phyloP scores from a whole-genome alignment of 352 stramenopile genomes.

The Lagenidium sp. region DNA sequence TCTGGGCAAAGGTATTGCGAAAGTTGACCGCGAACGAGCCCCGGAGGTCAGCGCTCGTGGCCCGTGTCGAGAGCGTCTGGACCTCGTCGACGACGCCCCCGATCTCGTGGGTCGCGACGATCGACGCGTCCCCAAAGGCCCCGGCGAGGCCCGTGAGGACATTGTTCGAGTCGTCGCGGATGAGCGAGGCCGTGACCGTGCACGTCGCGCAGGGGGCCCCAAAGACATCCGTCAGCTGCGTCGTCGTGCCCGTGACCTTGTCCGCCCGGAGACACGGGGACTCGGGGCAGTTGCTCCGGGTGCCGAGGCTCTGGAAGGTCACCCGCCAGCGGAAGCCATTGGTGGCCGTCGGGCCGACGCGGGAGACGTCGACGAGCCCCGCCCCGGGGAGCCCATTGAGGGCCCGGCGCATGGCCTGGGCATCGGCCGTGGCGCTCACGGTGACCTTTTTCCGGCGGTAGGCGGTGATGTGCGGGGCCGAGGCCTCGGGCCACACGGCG shows the following conservation, averaged over 20 bases:
- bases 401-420: conserved; percentile 30
- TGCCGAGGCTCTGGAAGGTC: conserved; percentile 59
- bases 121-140: conserved; percentile 24
- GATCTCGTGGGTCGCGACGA: conserved; percentile 44
- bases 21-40: conserved; percentile 69
- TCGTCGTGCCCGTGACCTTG: conserved; percentile 24
- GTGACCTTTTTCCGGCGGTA: conserved; percentile 64
- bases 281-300: conserved; percentile 27
- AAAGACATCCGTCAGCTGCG: conserved; percentile 34
- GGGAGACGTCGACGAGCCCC: conserved; percentile 44
- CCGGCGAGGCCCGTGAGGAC: conserved; percentile 26
- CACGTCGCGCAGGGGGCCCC: conserved; percentile 33
- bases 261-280: conserved; percentile 55
- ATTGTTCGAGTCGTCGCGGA: conserved; percentile 27
- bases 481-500: conserved; percentile 27
- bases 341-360: conserved; percentile 33
- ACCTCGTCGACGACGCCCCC: conserved; percentile 53
- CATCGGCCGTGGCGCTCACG: conserved; percentile 37
- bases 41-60: conserved; percentile 27
- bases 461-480: conserved; percentile 39
- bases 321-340: conserved; percentile 65
- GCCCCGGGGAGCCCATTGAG: conserved; percentile 39
- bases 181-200: conserved; percentile 19
- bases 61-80: conserved; percentile 38
- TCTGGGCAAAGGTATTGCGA: conserved; percentile 27